Base-by-base conservation (phyloP, 129 eudicot genomes). In the Gnaphalium uliginosum region DNA sequence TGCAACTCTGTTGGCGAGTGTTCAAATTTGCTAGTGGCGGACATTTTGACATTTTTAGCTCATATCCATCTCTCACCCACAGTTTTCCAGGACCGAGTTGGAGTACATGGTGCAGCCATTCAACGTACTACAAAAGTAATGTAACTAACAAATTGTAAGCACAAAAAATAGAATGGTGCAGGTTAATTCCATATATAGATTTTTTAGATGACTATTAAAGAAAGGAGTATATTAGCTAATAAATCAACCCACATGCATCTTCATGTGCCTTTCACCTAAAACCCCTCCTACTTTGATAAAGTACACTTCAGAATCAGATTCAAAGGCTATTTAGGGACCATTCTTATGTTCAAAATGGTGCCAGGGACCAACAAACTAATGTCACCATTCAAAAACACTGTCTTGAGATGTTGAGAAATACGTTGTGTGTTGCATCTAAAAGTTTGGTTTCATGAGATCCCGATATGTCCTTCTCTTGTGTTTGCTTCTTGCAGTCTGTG, bases 241-340 rank as follows among this genome's bases (percentile, higher is more conserved):
- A 53, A 78, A 24, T 32, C 2, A 57, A 54, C 43, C 77, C 78
- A 79, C 78, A 79, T 71, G 74, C 78, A 79, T 79, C 68, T 64
- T 72, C 83, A 79, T 79, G 78, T 79, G 83, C 68, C 51, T 21
- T 72, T 53, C 79, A 79, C 78, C 74, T 64, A 72, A 37, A 65
- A 73, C 78, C 66, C 83, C 69, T 79, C 69, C 65, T 62, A 71
- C 65, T 35, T 79, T 37, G 82, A 62, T 50, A 78, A 43, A 78
- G 73, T 71, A 71, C 53, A 23, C 48, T n/a, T 54, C 8, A 79
- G 78, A 65, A 79, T 79, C 69, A 66, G 83, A 79, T 79, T 73
- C 83, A 65, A 72, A 73, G 74, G 65, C 74, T 72, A 21, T 32
- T 41, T 66, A 4, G 68, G 83, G 83, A 65, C 83, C 83, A 79